These are phyloP conservation scores for Litsea cubeba DNA, from an alignment of 164 flowering plant species.

Conservation along the genomic window DNA sequence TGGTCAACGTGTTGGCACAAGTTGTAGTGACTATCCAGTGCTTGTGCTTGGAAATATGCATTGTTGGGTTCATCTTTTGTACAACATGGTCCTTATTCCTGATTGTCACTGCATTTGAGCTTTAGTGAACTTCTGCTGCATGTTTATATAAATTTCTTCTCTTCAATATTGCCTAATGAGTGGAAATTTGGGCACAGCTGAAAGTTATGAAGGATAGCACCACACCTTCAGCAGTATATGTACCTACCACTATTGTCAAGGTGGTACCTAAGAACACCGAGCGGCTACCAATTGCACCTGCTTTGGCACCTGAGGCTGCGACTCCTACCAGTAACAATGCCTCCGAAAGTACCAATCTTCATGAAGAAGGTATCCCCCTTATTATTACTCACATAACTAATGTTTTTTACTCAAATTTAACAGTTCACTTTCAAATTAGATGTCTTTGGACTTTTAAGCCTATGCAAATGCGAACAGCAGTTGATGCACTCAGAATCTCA, in stretches of 20 bases:
- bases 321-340: constrained; percentile 18
- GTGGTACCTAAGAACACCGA: constrained; percentile 30
- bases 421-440: background rate
- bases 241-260: constrained; percentile 32
- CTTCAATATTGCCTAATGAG: background rate
- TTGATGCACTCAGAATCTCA: no score
- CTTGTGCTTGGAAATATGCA: no score
- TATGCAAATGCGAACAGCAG: no score
- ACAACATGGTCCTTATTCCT: background rate
- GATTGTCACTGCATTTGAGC: background rate
- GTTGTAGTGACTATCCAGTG: no score
- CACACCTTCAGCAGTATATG: constrained; percentile 33
- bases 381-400: background rate
- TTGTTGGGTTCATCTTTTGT: background rate
- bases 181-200: constrained; percentile 23
- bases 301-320: constrained; percentile 34
- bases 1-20: no score
- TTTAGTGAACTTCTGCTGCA: background rate
- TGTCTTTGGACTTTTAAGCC: no score
- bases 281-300: constrained; percentile 21
- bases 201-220: constrained; percentile 34
- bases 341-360: constrained; percentile 24
- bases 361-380: constrained; percentile 46
- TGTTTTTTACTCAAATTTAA: background rate
- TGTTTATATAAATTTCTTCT: background rate